Evolutionary conservation across 257 asterid species (phyloP), one percentile per base, ranked within the genome.

Genomic region (Petunia axillaris): DNA sequence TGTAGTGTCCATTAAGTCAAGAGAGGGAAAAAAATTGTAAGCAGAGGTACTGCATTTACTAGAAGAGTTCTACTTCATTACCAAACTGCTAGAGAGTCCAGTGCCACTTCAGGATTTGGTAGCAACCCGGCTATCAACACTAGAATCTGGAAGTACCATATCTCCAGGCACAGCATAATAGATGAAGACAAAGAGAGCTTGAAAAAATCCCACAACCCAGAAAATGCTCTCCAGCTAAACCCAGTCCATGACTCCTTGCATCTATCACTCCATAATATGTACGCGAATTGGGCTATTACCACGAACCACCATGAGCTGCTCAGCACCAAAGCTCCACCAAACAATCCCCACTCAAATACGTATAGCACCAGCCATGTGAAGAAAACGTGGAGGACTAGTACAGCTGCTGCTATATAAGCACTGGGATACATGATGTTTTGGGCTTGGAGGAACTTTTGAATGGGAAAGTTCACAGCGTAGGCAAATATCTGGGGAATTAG

Each of bases 401-500:
- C 35, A 2, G 15, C 75, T 1, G 37, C 81, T 35, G 81, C 65
- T 40, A 78, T 78, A 46, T 78, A 78, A n/a, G 81, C 81, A 63
- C 81, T 78, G 3, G 81, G 81, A 6, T 78, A 40, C 16, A 78
- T 62, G 8, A 78, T 78, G 16, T 75, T 78, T 63, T 78, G 81
- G 44, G 76, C 76, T 0, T 74, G 79, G 2, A 74, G 13, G 79
- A 74, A 74, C 36, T 74, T 74, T 74, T 79, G 82, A 39, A 79
- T 79, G 4, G 82, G 64, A 53, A 79, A 79, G 0, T 79, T 79
- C 11, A 76, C 82, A 10, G 82, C 82, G 46, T 79, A 79, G 13
- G 82, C 82, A 64, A 79, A 79, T 2, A 79, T 79, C n/a, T 79
- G 82, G 5, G 82, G 82, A 43, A 79, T 64, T 46, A 79, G 25